Percentiles rank a stretch among this genome's conserved stretches.
phyloP scores from a whole-genome alignment of 768 basidiomycete species.

The Neoboletus subvelutipes region DNA sequence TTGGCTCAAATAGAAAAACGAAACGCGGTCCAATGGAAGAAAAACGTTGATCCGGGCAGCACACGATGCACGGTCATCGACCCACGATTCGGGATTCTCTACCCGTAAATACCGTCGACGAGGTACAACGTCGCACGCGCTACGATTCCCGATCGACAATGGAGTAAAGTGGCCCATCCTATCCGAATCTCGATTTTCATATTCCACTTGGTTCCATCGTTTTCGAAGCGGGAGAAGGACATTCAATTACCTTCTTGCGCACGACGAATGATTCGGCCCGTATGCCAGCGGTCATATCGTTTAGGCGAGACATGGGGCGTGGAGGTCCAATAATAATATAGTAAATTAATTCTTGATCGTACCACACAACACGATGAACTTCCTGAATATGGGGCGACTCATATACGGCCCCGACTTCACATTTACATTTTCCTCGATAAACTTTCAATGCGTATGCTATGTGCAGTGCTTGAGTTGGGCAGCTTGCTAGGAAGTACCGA shows the following conservation, averaged over 20 bases:
- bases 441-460: not conserved
- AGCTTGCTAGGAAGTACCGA: slow-evolving; percentile 7
- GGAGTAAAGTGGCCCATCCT: not conserved
- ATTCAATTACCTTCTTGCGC: not conserved
- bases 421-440: not conserved
- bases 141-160: not conserved
- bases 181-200: not conserved
- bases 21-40: not conserved
- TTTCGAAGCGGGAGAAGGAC: not conserved
- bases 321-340: not conserved
- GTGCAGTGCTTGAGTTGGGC: not conserved
- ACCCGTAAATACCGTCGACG: not conserved
- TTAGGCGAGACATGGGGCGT: not conserved
- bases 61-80: not conserved
- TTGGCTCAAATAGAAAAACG: not conserved
- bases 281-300: not conserved
- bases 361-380: not conserved
- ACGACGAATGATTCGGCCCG: too few species aligned
- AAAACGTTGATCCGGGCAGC: not conserved
- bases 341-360: not conserved
- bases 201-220: not conserved
- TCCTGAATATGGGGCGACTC: not conserved
- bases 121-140: not conserved
- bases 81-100: not conserved
- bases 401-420: not conserved